Evolutionary conservation across 495 filamentous ascomycete genomes (phyloP), one percentile per base, ranked within the genome.

Genomic region (Aspergillus bridgeri): DNA sequence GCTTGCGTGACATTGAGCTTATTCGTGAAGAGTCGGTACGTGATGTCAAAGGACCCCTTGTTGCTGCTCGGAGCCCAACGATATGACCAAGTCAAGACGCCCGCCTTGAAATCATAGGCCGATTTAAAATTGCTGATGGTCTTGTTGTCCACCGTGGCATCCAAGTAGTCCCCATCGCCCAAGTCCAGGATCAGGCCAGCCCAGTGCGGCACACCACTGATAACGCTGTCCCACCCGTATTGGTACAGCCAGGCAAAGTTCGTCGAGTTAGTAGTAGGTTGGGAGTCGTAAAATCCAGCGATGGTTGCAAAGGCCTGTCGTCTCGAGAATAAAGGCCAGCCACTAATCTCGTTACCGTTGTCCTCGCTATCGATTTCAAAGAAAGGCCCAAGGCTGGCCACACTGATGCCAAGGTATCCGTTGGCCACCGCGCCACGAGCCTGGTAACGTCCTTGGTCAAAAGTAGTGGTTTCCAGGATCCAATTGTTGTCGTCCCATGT

Each of bases 151-250:
- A 88, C 85, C 22, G 76, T 84, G 0, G 87, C 83, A 69, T 86
- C 81, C 65, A 78, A 65, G 56, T 87, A 83, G 4, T 75, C 72
- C 15, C 75, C 69, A 21, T 76, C 70, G 19, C 81, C 83, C 27
- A 87, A 72, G 50, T 86, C 80, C 19, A 89, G 68, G 22, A 86
- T 67, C 25, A 89, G 66, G 9, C 84, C 85, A 42, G 72, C 70
- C 84, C 84, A 90, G 60, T 89, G 87, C 1, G 89, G 89, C 27
- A 92, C 77, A 42, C 89, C 89, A 45, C 81, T 83, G 61, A 91
- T 90, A 20, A 87, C 83, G 56, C 81, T 86, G 64, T 92, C 89
- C 23, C 80, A 80, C 17, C 88, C 89, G 66, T 89, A 86, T 60
- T 89, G 81, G 54, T 82, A 75, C 25, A 91, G 71, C 88, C 89